Evolutionary conservation across 805 yeast genomes (phyloP).

Genomic region (Sungouiozyma intestinalis): DNA sequence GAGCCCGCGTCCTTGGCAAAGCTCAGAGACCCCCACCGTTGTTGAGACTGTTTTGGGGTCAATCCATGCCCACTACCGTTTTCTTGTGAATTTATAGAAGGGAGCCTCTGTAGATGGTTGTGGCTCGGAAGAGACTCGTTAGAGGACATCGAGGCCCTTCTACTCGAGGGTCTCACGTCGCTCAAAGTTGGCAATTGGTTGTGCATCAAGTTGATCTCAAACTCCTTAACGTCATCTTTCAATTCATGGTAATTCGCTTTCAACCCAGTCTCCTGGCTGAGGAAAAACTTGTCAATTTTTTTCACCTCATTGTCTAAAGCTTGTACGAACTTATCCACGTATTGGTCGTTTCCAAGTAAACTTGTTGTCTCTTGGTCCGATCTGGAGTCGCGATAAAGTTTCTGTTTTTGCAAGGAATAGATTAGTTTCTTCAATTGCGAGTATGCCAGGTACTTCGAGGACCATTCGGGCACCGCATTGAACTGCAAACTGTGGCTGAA

Average conservation of each 20-base stretch:
- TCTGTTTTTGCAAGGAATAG: constrained; percentile 69
- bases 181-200: constrained; percentile 5
- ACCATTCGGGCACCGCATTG: constrained; percentile 98
- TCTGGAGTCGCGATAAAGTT: constrained; percentile 14
- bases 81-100: not conserved
- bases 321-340: constrained; percentile 48
- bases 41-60: not conserved
- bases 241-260: constrained; percentile 39
- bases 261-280: constrained; percentile 43
- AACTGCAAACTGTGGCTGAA: constrained; percentile 91
- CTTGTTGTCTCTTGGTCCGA: constrained; percentile 12
- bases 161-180: not conserved
- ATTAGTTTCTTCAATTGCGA: constrained; percentile 78
- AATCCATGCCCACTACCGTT: not conserved
- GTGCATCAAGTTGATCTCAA: constrained; percentile 30
- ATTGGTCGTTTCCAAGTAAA: constrained; percentile 25
- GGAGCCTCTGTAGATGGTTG: not conserved
- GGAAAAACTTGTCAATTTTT: constrained; percentile 70
- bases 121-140: not conserved
- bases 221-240: constrained; percentile 51
- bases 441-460: constrained; percentile 82
- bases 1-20: not conserved
- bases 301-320: constrained; percentile 69
- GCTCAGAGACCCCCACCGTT: not conserved
- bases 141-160: not conserved